Conservation (phyloP, 2,329 filamentous ascomycete genomes). For the Calonectria hongkongensis region DNA sequence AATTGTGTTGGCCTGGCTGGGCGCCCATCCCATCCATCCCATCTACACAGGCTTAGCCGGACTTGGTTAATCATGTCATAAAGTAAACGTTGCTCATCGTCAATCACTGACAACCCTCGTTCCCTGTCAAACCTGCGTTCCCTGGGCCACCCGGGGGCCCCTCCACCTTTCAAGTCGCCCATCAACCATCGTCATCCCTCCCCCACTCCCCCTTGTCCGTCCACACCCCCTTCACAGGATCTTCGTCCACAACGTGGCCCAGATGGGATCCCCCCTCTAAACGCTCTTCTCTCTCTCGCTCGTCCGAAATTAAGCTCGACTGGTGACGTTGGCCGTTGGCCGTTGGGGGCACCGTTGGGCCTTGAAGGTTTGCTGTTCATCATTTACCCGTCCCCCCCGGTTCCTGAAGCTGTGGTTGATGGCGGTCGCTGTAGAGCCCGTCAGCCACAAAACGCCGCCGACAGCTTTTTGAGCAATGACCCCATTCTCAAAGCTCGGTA, state of each 20-base stretch:
- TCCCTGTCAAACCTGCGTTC: constrained; percentile 7
- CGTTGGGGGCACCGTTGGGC: neutral
- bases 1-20: neutral
- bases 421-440: constrained; percentile 6
- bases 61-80: constrained; percentile 16
- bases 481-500: too few species aligned
- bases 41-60: constrained; percentile 1
- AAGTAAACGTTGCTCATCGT: constrained; percentile 20
- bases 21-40: neutral
- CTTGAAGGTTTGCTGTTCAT: constrained; percentile 15
- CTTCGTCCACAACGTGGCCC: constrained; percentile 45
- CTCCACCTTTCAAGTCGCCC: neutral
- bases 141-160: neutral
- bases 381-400: constrained; percentile 18
- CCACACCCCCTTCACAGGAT: constrained; percentile 32
- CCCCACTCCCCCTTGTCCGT: constrained; percentile 7
- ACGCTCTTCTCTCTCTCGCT: neutral
- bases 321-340: constrained; percentile 23
- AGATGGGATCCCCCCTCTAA: constrained; percentile 46
- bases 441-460: constrained; percentile 17
- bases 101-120: constrained; percentile 14
- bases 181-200: constrained; percentile 4
- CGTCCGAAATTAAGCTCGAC: constrained; percentile 30
- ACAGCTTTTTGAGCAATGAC: neutral
- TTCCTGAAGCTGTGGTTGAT: constrained; percentile 3